A percentile compares a stretch with the other conserved stretches of the same genome.
These are phyloP conservation scores for Nematodospora valgi DNA, from an alignment of 805 yeast genomes.

Conservation along the genomic window DNA sequence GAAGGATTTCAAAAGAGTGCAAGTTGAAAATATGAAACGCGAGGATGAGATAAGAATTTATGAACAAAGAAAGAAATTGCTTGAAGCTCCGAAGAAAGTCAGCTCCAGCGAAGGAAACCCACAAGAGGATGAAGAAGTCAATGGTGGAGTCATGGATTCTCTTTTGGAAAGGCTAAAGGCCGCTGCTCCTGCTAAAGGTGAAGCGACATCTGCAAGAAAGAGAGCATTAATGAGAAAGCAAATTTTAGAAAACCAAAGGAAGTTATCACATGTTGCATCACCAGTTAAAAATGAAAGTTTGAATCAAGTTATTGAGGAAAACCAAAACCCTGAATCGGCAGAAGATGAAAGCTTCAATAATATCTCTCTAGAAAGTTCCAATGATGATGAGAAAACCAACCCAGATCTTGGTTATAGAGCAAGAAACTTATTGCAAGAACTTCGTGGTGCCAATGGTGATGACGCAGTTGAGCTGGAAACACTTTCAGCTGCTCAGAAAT, in stretches of 20 bases:
- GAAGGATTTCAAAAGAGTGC: slow-evolving; percentile 60
- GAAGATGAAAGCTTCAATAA: slow-evolving; percentile 3
- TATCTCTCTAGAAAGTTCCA: slow-evolving; percentile 4
- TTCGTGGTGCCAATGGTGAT: slow-evolving; percentile 37
- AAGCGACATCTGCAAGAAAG: slow-evolving; percentile 75
- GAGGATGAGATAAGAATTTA: slow-evolving; percentile 70
- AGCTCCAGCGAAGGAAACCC: slow-evolving; percentile 11
- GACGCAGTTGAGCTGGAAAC: slow-evolving; percentile 16
- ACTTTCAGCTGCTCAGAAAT: slow-evolving; percentile 37
- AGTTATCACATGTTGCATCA: slow-evolving; percentile 5
- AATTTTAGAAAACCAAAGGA: slow-evolving; percentile 35
- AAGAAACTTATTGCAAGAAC: slow-evolving; percentile 56
- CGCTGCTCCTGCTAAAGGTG: slow-evolving; percentile 75
- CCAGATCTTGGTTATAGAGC: slow-evolving; percentile 57
- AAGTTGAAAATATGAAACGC: slow-evolving; percentile 57
- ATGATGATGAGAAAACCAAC: slow-evolving; percentile 19
- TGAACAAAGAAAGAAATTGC: slow-evolving; percentile 68
- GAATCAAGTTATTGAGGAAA: not conserved
- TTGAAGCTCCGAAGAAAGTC: slow-evolving; percentile 43
- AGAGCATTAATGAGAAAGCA: slow-evolving; percentile 73
- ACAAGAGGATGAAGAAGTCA: slow-evolving; percentile 35
- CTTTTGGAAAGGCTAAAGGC: slow-evolving; percentile 83
- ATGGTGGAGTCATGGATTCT: slow-evolving; percentile 71
- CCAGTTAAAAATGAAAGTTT: slow-evolving; percentile 1
- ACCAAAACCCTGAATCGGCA: not conserved